Conservation (phyloP, 768 basidiomycete genomes). For the Saitozyma podzolica region DNA sequence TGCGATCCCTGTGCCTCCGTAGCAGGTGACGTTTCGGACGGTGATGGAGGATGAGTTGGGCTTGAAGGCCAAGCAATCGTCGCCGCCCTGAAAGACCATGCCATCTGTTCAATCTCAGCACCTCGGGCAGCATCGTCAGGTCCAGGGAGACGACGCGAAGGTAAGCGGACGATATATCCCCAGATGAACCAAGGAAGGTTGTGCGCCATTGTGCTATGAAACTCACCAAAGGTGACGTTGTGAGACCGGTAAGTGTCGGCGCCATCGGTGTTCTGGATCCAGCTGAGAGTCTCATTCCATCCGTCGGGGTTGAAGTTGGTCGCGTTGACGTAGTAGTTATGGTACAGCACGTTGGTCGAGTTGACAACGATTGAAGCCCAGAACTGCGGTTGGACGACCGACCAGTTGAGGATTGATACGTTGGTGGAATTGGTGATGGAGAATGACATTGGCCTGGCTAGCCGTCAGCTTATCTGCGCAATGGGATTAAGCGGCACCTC, state of each 20-base stretch:
- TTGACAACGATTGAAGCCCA: constrained; percentile 55
- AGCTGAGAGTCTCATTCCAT: constrained; percentile 12
- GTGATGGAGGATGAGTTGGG: constrained; percentile 56
- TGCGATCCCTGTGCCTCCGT: constrained; percentile 55
- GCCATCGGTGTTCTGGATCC: constrained; percentile 53
- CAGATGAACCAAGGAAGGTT: too few species aligned
- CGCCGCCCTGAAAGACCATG: constrained; percentile 55
- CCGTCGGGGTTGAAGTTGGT: constrained; percentile 49
- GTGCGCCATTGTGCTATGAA: too few species aligned
- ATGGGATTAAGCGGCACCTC: not conserved
- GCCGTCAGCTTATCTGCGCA: not conserved
- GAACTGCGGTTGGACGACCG: constrained; percentile 56
- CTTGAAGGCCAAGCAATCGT: constrained; percentile 55
- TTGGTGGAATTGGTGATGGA: constrained; percentile 54
- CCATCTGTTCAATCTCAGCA: constrained; percentile 23
- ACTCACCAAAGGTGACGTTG: constrained; percentile 52
- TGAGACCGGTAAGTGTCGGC: constrained; percentile 54
- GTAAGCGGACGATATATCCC: too few species aligned
- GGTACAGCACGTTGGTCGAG: constrained; percentile 53
- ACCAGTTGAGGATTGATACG: constrained; percentile 52
- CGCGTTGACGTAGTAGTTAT: constrained; percentile 55
- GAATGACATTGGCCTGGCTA: constrained; percentile 50
- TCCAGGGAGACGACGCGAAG: too few species aligned
- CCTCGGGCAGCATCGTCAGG: too few species aligned
- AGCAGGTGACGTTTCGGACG: constrained; percentile 54